Conservation (phyloP, 148 eudicot species). For the Rhododendron vialii region DNA sequence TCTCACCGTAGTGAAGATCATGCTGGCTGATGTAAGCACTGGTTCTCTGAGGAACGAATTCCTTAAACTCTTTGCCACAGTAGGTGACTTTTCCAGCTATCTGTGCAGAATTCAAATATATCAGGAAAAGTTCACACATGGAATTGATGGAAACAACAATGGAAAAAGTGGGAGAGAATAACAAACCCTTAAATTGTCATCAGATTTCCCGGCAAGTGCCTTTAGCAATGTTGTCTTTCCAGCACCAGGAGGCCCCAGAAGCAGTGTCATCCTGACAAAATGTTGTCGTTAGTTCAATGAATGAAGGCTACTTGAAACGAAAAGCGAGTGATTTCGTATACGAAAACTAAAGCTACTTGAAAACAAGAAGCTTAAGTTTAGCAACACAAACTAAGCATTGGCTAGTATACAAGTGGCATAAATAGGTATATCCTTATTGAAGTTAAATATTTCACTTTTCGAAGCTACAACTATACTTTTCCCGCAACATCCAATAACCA, state of each 20-base stretch:
- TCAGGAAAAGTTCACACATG: not conserved
- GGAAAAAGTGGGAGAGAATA: not conserved
- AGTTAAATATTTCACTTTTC: slow-evolving; percentile 6
- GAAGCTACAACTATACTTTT: not conserved
- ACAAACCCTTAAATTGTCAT: slow-evolving; percentile 21
- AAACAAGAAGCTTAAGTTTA: not conserved
- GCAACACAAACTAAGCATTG: not conserved
- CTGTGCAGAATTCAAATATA: slow-evolving; percentile 1
- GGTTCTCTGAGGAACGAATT: slow-evolving; percentile 37
- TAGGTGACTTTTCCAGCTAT: slow-evolving; percentile 30
- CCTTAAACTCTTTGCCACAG: slow-evolving; percentile 30
- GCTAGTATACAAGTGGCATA: not conserved
- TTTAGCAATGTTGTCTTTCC: slow-evolving; percentile 36
- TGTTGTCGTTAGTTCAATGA: slow-evolving; percentile 18
- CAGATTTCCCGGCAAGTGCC: slow-evolving; percentile 32
- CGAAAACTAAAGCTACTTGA: not conserved
- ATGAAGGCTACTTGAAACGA: not conserved
- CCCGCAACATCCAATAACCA: not conserved
- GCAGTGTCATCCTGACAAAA: slow-evolving; percentile 37
- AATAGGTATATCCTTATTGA: not conserved
- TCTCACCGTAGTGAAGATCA: slow-evolving; percentile 36
- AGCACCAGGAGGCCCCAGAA: slow-evolving; percentile 37
- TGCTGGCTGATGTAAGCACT: slow-evolving; percentile 37
- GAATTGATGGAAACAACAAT: not conserved
- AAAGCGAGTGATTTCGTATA: not conserved